A percentile compares a stretch with the other conserved stretches of the same genome.
phyloP scores from a whole-genome alignment of 2,329 filamentous ascomycete genomes.

The Colletotrichum plurivorum region DNA sequence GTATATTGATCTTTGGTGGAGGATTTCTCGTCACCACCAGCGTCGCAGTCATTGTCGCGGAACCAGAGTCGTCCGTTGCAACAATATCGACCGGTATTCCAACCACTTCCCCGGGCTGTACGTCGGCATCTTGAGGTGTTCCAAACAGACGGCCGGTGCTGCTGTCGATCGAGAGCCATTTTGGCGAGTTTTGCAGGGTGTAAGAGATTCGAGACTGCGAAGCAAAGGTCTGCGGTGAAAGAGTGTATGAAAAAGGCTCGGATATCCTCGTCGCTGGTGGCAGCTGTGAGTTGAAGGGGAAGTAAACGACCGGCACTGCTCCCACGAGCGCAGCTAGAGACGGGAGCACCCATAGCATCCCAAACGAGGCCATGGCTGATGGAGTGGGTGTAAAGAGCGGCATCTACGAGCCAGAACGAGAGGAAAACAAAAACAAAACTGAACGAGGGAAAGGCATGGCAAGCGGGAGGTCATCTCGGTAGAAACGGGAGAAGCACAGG shows the following conservation, averaged over 20 bases:
- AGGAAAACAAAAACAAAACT: constrained; percentile 39
- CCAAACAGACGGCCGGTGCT: constrained; percentile 77
- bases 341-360: constrained; percentile 46
- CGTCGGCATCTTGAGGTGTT: constrained; percentile 71
- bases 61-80: constrained; percentile 77
- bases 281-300: constrained; percentile 88
- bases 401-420: constrained; percentile 37
- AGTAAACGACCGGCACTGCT: constrained; percentile 63
- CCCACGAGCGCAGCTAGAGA: constrained; percentile 48
- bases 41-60: constrained; percentile 75
- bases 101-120: constrained; percentile 66
- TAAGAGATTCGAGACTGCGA: constrained; percentile 75
- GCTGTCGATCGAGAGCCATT: constrained; percentile 82
- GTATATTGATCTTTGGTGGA: constrained; percentile 67
- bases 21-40: constrained; percentile 76
- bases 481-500: constrained; percentile 23
- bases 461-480: constrained; percentile 28
- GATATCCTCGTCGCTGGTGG: constrained; percentile 82
- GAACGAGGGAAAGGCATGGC: constrained; percentile 25
- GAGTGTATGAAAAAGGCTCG: constrained; percentile 77
- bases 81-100: constrained; percentile 75
- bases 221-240: constrained; percentile 81
- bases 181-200: constrained; percentile 73
- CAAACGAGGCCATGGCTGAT: constrained; percentile 49
- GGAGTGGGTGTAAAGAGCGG: constrained; percentile 25